Evolutionary conservation across 2,329 filamentous ascomycete genomes (phyloP).

Genomic region (Colletotrichum tanaceti): DNA sequence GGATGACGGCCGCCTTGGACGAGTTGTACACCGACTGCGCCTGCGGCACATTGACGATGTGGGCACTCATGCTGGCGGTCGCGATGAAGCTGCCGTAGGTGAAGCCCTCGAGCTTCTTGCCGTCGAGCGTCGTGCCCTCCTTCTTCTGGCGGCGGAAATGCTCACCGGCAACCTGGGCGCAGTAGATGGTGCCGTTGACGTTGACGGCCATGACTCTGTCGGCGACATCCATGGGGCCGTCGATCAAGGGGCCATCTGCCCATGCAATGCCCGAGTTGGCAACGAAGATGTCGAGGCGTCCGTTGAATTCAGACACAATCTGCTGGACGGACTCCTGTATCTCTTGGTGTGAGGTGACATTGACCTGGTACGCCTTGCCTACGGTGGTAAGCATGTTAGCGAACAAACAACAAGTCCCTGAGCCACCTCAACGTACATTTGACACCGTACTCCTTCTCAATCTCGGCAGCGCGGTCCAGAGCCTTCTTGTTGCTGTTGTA

Average conservation of each 20-base stretch:
- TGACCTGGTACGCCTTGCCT: constrained; percentile 72
- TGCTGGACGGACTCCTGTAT: constrained; percentile 63
- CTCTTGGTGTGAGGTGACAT: constrained; percentile 65
- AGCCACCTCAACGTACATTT: constrained; percentile 64
- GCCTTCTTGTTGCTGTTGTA: constrained; percentile 78
- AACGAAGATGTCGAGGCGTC: constrained; percentile 80
- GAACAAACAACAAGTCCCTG: background rate
- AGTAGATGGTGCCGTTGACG: constrained; percentile 82
- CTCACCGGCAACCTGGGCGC: constrained; percentile 74
- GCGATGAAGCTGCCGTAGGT: constrained; percentile 78
- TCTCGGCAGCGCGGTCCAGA: constrained; percentile 68
- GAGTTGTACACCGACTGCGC: constrained; percentile 80
- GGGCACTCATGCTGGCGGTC: constrained; percentile 82
- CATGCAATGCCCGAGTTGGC: constrained; percentile 83
- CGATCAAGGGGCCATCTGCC: constrained; percentile 75
- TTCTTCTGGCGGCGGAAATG: constrained; percentile 78
- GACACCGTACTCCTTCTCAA: constrained; percentile 74
- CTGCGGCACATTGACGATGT: constrained; percentile 83
- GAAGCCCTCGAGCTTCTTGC: constrained; percentile 70
- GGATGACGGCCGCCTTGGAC: constrained; percentile 73
- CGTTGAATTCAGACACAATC: constrained; percentile 75
- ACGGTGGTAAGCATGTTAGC: constrained; percentile 15
- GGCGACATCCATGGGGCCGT: constrained; percentile 73
- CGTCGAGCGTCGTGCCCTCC: constrained; percentile 72
- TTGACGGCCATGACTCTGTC: constrained; percentile 76